These are phyloP conservation scores for Fusarium subtropicale DNA, from an alignment of 2,329 filamentous ascomycete species.

Conservation along the genomic window DNA sequence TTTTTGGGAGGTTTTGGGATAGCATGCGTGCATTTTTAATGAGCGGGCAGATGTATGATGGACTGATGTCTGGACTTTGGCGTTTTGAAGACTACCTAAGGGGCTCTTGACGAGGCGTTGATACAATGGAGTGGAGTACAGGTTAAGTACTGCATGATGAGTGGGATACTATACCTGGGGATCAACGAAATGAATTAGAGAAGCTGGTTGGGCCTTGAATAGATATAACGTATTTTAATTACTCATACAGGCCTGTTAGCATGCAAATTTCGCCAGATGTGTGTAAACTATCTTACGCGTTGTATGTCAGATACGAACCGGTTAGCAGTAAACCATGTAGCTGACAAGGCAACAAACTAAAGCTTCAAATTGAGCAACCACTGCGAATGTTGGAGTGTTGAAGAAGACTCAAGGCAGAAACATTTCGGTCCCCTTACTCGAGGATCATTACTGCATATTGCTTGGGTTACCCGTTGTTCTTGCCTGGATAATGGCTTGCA, in stretches of 20 bases:
- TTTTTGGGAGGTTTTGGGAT: slow-evolving; percentile 18
- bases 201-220: neutral
- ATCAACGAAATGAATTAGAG: slow-evolving; percentile 5
- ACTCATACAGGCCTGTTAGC: neutral
- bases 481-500: neutral
- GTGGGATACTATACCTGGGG: neutral
- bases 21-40: slow-evolving; percentile 25
- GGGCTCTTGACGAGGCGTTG: slow-evolving; percentile 17
- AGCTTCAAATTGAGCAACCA: neutral
- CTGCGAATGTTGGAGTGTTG: neutral
- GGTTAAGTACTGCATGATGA: slow-evolving; percentile 11
- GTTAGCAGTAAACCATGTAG: neutral
- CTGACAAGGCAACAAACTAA: neutral
- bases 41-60: slow-evolving; percentile 17
- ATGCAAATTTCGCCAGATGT: neutral
- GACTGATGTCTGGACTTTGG: slow-evolving; percentile 23
- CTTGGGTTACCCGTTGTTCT: too few species aligned
- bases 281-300: neutral
- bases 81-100: slow-evolving; percentile 16
- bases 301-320: neutral
- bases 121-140: slow-evolving; percentile 27
- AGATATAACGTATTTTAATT: neutral
- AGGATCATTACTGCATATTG: too few species aligned
- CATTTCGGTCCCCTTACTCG: neutral
- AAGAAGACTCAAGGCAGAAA: neutral